A percentile compares a stretch with the other conserved stretches of the same genome.
These are phyloP conservation scores for Carex sylvatica DNA, from an alignment of 202 grass and related monocot species.

Conservation along the genomic window DNA sequence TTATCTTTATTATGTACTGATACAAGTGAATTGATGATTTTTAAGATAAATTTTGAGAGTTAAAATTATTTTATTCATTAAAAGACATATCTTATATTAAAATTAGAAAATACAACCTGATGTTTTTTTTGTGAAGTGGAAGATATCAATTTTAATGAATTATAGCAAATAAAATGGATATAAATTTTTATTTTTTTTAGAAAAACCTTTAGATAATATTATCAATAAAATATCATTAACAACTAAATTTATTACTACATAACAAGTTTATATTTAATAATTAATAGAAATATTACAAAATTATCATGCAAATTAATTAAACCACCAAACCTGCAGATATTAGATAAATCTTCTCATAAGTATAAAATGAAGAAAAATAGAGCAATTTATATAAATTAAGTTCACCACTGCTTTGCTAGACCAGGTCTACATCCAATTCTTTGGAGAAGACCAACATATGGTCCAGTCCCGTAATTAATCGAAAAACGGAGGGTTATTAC, in stretches of 20 bases:
- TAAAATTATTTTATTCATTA: neutral
- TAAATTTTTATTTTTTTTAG: neutral
- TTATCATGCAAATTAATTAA: neutral
- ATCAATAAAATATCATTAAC: no score
- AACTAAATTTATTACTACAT: no score
- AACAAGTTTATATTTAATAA: neutral
- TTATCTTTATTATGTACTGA: neutral
- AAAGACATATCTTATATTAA: neutral
- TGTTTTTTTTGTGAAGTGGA: neutral
- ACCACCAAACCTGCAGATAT: neutral
- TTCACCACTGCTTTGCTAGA: neutral
- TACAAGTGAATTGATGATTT: neutral
- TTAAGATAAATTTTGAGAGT: neutral
- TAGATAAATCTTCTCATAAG: no score
- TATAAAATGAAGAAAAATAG: no score
- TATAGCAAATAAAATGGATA: neutral
- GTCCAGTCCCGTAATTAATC: slow-evolving; percentile 2
- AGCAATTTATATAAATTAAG: neutral
- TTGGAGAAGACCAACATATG: neutral
- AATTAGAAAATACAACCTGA: neutral
- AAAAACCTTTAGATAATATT: no score
- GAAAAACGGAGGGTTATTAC: neutral
- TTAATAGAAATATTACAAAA: neutral
- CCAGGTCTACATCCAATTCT: slow-evolving; percentile 1
- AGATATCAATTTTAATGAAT: neutral